Evolutionary conservation across 805 yeast genomes (phyloP).

Genomic region (Yamadazyma paraphyllophila): DNA sequence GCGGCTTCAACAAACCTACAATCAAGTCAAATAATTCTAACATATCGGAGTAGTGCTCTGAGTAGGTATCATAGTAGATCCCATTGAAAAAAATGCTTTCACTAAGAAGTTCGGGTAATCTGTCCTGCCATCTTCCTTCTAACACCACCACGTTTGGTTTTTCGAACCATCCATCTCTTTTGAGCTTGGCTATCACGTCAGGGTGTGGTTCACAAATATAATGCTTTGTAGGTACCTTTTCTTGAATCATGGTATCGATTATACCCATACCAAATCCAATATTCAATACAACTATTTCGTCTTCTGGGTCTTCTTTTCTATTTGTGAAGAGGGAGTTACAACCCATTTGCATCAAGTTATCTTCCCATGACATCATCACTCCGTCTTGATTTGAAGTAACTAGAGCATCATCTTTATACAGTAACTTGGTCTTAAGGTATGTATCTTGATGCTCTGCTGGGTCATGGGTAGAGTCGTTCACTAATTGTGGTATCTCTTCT

Average conservation of each 20-base stretch:
- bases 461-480: conserved; percentile 20
- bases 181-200: conserved; percentile 70
- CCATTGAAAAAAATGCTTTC: conserved; percentile 76
- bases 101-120: conserved; percentile 61
- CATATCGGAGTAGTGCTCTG: conserved; percentile 90
- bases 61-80: conserved; percentile 88
- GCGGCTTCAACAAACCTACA: conserved; percentile 78
- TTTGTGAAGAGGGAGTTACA: conserved; percentile 63
- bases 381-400: conserved; percentile 81
- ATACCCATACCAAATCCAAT: conserved; percentile 98
- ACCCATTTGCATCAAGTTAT: conserved; percentile 74
- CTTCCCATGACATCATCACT: conserved; percentile 98
- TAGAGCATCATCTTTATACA: conserved; percentile 65
- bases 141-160: conserved; percentile 68
- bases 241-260: conserved; percentile 75
- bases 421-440: conserved; percentile 63
- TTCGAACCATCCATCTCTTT: conserved; percentile 78
- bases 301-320: conserved; percentile 36
- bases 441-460: conserved; percentile 66
- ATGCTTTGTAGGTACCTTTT: conserved; percentile 59
- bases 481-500: conserved; percentile 2
- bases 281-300: conserved; percentile 59
- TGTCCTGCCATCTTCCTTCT: conserved; percentile 93
- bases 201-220: conserved; percentile 96
- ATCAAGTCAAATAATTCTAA: conserved; percentile 75